phyloP scores from a whole-genome alignment of 345 rosid genomes.

The Eucalyptus grandis region DNA sequence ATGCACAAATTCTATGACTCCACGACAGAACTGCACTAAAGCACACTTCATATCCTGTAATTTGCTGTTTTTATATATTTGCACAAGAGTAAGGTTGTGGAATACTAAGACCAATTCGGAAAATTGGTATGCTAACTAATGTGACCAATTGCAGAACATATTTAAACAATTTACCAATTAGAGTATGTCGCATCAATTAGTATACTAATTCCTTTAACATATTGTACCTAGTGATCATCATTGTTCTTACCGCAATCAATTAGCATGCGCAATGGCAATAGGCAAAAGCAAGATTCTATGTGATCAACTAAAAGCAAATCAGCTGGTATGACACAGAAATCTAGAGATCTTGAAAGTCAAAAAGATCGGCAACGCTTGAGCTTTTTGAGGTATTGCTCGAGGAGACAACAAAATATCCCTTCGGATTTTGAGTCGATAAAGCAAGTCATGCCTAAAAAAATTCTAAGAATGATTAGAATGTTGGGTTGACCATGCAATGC shows the following conservation, averaged over 20 bases:
- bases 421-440: slow-evolving; percentile 2
- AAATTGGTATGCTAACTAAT: not conserved
- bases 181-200: not conserved
- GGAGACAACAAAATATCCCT: not conserved
- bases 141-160: not conserved
- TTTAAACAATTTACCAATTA: not conserved
- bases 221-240: not conserved
- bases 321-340: not conserved
- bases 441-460: not conserved
- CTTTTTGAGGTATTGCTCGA: not conserved
- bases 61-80: not conserved
- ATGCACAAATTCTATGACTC: not conserved
- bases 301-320: not conserved
- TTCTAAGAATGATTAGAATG: not conserved
- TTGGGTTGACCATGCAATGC: not conserved
- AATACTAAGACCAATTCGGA: not conserved
- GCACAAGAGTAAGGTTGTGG: not conserved
- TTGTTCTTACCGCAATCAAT: not conserved
- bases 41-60: not conserved
- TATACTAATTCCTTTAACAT: not conserved
- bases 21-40: not conserved
- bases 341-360: not conserved
- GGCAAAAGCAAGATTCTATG: not conserved
- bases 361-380: not conserved
- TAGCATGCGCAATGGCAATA: not conserved